Base-by-base conservation (phyloP, 345 rosid species). In the Noccaea bulbosa region DNA sequence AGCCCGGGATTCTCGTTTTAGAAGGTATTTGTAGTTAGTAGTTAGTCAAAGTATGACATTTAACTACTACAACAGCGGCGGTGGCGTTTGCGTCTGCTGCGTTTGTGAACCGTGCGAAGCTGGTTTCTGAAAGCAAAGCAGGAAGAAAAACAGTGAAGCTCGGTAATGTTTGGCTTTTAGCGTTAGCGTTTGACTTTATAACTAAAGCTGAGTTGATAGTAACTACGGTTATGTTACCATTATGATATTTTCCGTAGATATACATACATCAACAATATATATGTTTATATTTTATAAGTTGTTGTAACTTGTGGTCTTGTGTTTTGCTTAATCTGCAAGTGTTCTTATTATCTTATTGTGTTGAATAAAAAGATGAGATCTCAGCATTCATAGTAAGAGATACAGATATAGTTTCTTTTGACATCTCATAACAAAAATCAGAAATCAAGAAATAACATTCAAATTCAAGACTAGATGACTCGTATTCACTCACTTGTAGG, bases 81-180 rank as follows among this genome's bases (percentile, higher is more conserved):
- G 67, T 22, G 4, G 67, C 39, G 67, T 15, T n/a, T 37, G 69
- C 69, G 69, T 71, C 54, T 51, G 61, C 68, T 51, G 61, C 68
- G 45, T 71, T 50, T 71, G 75, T 61, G 12, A 71, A 70, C 60
- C 62, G 61, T 11, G 41, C 3, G 8, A 34, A 71, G 53, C 75
- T 71, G 69, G 63, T 53, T 44, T 71, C 69, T 44, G 47, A 62
- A 30, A 53, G 69, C 62, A 44, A 71, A 62, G 69, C 75, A 62
- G 68, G 60, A 71, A 71, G 62, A 54, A 67, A 37, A 49, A 51
- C 75, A 52, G 69, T 34, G 68, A 33, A 62, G 54, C 46, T 4
- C 53, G 69, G 62, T 61, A 51, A 41, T 5, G 47, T 61, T 61
- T 62, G 75, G 62, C 49, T 70, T 62, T 62, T 50, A 53, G 64